phyloP scores from a whole-genome alignment of 2,329 filamentous ascomycete genomes.

The Fonsecaea nubica region DNA sequence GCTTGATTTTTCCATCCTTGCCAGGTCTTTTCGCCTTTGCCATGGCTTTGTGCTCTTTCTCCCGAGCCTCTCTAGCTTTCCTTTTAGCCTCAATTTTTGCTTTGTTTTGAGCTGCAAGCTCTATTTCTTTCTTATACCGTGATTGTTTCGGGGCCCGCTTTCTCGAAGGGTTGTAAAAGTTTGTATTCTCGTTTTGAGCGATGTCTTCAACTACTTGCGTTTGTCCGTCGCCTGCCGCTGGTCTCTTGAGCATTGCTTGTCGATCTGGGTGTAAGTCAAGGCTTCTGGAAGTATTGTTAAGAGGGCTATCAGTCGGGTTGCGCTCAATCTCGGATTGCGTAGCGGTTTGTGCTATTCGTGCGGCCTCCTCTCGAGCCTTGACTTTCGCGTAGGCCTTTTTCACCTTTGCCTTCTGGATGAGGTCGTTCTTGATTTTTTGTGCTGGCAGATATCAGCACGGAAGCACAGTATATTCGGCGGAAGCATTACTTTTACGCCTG shows the following conservation, averaged over 20 bases:
- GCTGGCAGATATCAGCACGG: slow-evolving; percentile 56
- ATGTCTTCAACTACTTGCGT: slow-evolving; percentile 35
- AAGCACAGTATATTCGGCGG: slow-evolving; percentile 8
- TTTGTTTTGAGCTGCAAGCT: slow-evolving; percentile 68
- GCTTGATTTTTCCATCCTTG: slow-evolving; percentile 74
- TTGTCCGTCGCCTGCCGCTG: slow-evolving; percentile 38
- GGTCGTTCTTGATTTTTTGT: slow-evolving; percentile 83
- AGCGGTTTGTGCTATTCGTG: slow-evolving; percentile 39
- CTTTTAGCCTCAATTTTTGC: slow-evolving; percentile 65
- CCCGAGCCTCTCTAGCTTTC: slow-evolving; percentile 55
- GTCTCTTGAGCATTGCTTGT: slow-evolving; percentile 63
- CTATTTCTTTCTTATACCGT: slow-evolving; percentile 70
- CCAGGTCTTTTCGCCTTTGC: slow-evolving; percentile 66
- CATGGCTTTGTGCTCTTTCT: slow-evolving; percentile 73
- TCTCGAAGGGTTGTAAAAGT: slow-evolving; percentile 3
- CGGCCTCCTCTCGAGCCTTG: slow-evolving; percentile 65
- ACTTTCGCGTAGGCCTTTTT: slow-evolving; percentile 92
- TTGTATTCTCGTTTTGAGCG: slow-evolving; percentile 37
- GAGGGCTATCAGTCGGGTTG: slow-evolving; percentile 34
- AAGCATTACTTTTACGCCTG: slow-evolving; percentile 72
- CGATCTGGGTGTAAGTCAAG: slow-evolving; percentile 67
- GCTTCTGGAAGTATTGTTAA: slow-evolving; percentile 44
- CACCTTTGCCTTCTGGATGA: slow-evolving; percentile 91
- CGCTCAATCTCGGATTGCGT: slow-evolving; percentile 35
- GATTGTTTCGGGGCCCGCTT: slow-evolving; percentile 51